A percentile compares a stretch with the other conserved stretches of the same genome.
These are phyloP conservation scores for Globisporangium megalacanthum DNA, from an alignment of 352 stramenopile genomes.

Conservation along the genomic window DNA sequence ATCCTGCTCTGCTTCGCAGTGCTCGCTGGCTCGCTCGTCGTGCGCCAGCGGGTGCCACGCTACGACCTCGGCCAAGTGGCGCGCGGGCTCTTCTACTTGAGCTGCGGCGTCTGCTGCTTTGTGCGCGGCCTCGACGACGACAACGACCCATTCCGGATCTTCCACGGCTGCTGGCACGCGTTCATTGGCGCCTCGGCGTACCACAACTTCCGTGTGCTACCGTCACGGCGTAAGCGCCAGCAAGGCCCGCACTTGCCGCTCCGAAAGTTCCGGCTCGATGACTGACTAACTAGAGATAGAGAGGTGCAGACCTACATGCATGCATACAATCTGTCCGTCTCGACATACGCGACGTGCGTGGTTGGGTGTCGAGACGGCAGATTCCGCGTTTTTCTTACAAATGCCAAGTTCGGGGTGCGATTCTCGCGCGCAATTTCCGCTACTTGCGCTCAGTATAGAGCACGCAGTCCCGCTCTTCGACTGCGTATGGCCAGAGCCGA, in stretches of 20 bases:
- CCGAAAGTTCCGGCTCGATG: constrained; percentile 19
- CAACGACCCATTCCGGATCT: constrained; percentile 73
- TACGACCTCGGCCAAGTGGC: constrained; percentile 54
- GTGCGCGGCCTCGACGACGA: constrained; percentile 60
- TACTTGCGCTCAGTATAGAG: background rate
- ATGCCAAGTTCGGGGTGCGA: too few species aligned
- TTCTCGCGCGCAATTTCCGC: too few species aligned
- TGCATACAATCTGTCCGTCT: too few species aligned
- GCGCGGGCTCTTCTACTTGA: constrained; percentile 41
- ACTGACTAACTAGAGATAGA: constrained; percentile 1
- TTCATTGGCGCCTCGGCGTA: constrained; percentile 67
- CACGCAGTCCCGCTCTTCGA: background rate
- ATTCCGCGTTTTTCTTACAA: too few species aligned
- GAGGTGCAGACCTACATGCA: too few species aligned
- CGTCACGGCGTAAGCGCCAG: constrained; percentile 15
- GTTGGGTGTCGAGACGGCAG: too few species aligned
- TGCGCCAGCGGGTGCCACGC: constrained; percentile 30
- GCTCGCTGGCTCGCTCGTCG: constrained; percentile 36
- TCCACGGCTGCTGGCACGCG: constrained; percentile 77
- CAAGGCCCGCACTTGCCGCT: constrained; percentile 25
- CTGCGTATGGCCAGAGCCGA: background rate
- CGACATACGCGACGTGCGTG: too few species aligned
- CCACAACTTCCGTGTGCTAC: constrained; percentile 66
- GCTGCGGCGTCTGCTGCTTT: constrained; percentile 51
- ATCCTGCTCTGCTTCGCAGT: constrained; percentile 39